Evolutionary conservation across 768 basidiomycete genomes (phyloP), one percentile per base, ranked within the genome.

Genomic region (Podaxis sp.): DNA sequence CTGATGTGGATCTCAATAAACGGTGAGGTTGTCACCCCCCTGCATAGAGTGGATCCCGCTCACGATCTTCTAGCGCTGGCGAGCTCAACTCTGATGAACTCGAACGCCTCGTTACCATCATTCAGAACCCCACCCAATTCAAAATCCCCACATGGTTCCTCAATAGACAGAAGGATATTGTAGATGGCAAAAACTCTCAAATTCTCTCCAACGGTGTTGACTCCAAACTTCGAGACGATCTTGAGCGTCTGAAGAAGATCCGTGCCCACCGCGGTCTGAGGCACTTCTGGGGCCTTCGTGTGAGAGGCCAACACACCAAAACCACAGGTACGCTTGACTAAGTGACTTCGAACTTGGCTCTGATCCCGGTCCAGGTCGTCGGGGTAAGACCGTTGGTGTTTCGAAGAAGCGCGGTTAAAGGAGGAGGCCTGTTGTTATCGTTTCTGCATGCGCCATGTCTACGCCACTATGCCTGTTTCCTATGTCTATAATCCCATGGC

Each of bases 51-150:
- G 41, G 4, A 47, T 50, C 27, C 36, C 29, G 29, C 49, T 37
- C n/a, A 24, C 19, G 7, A 19, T 51, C 57, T 51, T 41, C 47
- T 74, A 99, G 97, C 56, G 97, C 97, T 70, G 97, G 97, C 67
- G 97, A 99, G 71, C 90, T 99, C 74, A 98, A 99, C 87, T 96
- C 97, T 47, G 97, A 99, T 73, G 97, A 99, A 79, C 89, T 99
- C 58, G 97, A 99, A 81, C 94, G 97, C 62, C 85, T 99, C 68
- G 97, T 99, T 68, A 98, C 93, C 63, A 98, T 99, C 78, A 96
- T 99, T 76, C 97, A 98, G 82, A 98, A 96, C 81, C 97, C 97
- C 33, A 91, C 91, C 6, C 96, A 98, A 77, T 99, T 96, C 89
- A 99, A 99, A 85, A 97, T 99, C 75, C 97, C 97, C 17, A 85